Percentiles rank a stretch among this genome's conserved stretches.
phyloP scores from a whole-genome alignment of 768 basidiomycete genomes.

The Suillus sp. region DNA sequence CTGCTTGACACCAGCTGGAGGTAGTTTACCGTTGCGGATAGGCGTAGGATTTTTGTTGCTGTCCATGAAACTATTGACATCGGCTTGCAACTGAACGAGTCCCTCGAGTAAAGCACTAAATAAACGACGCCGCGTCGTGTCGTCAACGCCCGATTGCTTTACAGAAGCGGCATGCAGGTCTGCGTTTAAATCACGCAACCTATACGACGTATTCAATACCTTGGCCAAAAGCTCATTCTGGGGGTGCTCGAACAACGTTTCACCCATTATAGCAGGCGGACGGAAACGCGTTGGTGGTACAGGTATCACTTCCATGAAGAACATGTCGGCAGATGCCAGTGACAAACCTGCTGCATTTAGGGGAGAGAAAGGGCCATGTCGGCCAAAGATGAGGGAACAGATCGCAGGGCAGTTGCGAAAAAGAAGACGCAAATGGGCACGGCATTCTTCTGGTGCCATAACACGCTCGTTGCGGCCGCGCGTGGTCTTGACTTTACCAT shows the following conservation, averaged over 20 bases:
- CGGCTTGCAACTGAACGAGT: conserved; percentile 87
- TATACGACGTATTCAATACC: conserved; percentile 79
- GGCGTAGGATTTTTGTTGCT: conserved; percentile 91
- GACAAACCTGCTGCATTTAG: conserved; percentile 62
- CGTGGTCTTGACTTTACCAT: conserved; percentile 72
- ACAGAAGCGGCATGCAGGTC: conserved; percentile 61
- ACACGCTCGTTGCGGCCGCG: conserved; percentile 90
- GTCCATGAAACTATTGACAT: conserved; percentile 97
- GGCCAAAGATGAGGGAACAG: conserved; percentile 87
- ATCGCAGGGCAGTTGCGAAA: conserved; percentile 83
- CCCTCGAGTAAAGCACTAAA: conserved; percentile 75
- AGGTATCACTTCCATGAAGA: conserved; percentile 91
- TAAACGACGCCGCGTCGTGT: conserved; percentile 51
- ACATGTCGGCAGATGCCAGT: conserved; percentile 87
- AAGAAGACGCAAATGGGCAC: conserved; percentile 87
- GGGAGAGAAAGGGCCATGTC: conserved; percentile 83
- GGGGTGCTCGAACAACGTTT: conserved; percentile 91
- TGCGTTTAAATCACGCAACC: conserved; percentile 73
- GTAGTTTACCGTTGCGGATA: conserved; percentile 85
- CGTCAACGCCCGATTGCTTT: conserved; percentile 58
- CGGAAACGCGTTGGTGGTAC: conserved; percentile 96
- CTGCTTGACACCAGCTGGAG: conserved; percentile 94
- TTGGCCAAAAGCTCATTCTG: conserved; percentile 89
- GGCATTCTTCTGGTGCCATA: conserved; percentile 88
- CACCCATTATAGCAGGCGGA: conserved; percentile 89